Percentiles rank a stretch among this genome's conserved stretches.
Evolutionary conservation across 768 basidiomycete genomes (phyloP).

Genomic region (Termitomyces titanicus): DNA sequence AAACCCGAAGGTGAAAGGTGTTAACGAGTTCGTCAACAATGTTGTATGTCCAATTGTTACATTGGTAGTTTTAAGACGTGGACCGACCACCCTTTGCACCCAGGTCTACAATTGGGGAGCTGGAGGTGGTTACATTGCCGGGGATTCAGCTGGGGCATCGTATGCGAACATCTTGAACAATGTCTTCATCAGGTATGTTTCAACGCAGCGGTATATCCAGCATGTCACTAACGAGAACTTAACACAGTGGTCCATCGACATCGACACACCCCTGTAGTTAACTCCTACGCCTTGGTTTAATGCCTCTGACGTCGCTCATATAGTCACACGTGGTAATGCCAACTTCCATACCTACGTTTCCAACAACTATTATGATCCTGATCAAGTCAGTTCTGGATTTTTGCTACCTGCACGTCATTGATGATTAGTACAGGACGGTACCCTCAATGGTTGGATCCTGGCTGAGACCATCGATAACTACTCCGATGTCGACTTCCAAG

Average conservation of each 20-base stretch:
- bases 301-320: neutral
- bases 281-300: neutral
- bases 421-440: constrained; percentile 19
- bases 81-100: neutral
- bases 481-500: constrained; percentile 29
- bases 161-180: constrained; percentile 32
- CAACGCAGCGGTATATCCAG: neutral
- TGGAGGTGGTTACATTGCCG: constrained; percentile 32
- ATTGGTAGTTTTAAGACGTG: neutral
- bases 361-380: constrained; percentile 31
- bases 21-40: constrained; percentile 34
- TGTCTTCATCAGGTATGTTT: constrained; percentile 27
- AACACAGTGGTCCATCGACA: constrained; percentile 27
- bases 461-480: constrained; percentile 25
- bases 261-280: constrained; percentile 22
- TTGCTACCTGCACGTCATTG: neutral
- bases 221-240: neutral
- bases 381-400: constrained; percentile 16
- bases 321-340: constrained; percentile 32
- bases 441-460: constrained; percentile 26
- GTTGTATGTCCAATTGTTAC: constrained; percentile 24
- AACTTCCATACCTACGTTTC: constrained; percentile 33
- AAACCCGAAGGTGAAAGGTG: constrained; percentile 34
- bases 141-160: constrained; percentile 30
- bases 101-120: constrained; percentile 33